phyloP scores from a whole-genome alignment of 2,329 filamentous ascomycete species.

The Shiraia sp. region DNA sequence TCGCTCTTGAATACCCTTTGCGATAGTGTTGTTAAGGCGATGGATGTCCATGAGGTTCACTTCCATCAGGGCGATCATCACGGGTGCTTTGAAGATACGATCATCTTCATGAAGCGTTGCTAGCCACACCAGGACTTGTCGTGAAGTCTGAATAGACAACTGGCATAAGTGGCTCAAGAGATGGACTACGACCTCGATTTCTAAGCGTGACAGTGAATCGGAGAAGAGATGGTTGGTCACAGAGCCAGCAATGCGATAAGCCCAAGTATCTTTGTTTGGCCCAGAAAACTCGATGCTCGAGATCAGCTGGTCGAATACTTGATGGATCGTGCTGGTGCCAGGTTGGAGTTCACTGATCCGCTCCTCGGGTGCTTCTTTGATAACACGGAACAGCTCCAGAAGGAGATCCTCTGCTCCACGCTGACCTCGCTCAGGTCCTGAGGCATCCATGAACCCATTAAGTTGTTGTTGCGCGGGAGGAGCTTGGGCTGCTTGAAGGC shows the following conservation, averaged over 20 bases:
- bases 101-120: conserved; percentile 58
- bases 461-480: conserved; percentile 53
- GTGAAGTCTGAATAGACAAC: conserved; percentile 60
- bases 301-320: conserved; percentile 62
- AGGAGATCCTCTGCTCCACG: conserved; percentile 59
- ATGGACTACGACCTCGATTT: conserved; percentile 66
- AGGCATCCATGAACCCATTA: conserved; percentile 62
- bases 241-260: conserved; percentile 59
- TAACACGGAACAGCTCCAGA: conserved; percentile 59
- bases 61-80: conserved; percentile 64
- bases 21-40: conserved; percentile 65
- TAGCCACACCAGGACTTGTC: conserved; percentile 57
- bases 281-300: conserved; percentile 56
- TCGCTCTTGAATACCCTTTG: conserved; percentile 71
- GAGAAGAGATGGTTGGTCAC: conserved; percentile 61
- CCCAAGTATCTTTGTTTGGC: conserved; percentile 60
- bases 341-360: conserved; percentile 61
- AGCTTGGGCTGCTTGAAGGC: conserved; percentile 37
- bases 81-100: conserved; percentile 64
- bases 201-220: conserved; percentile 58
- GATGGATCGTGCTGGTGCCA: conserved; percentile 56
- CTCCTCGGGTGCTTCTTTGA: conserved; percentile 61
- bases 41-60: conserved; percentile 64
- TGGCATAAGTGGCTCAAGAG: conserved; percentile 65
- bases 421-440: conserved; percentile 42